Percentiles rank a stretch among this genome's conserved stretches.
These are phyloP conservation scores for Aspergillus transmontanensis DNA, from an alignment of 2,329 filamentous ascomycete species.

Conservation along the genomic window DNA sequence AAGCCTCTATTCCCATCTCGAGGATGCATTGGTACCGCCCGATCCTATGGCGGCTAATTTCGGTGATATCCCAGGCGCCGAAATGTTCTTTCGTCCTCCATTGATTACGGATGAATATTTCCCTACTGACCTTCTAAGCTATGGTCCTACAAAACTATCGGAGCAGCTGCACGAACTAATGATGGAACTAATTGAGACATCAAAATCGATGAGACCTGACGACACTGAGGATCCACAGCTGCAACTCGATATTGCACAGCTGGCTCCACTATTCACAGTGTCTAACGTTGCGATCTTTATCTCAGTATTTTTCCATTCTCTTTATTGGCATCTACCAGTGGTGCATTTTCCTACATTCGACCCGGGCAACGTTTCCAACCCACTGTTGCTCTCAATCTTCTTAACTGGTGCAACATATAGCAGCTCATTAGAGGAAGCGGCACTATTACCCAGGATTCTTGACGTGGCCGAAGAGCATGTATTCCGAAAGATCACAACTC, in stretches of 20 bases:
- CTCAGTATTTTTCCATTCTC: constrained; percentile 33
- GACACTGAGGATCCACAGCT: background rate
- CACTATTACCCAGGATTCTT: constrained; percentile 24
- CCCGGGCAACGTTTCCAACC: constrained; percentile 27
- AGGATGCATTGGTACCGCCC: constrained; percentile 28
- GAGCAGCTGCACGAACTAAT: constrained; percentile 29
- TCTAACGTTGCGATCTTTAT: constrained; percentile 32
- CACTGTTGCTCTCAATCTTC: constrained; percentile 31
- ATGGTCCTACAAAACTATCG: constrained; percentile 24
- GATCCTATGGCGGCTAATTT: constrained; percentile 20
- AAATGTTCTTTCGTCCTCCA: constrained; percentile 17
- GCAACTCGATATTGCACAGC: constrained; percentile 20
- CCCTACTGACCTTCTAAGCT: constrained; percentile 17
- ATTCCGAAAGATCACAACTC: constrained; percentile 27
- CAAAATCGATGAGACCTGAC: constrained; percentile 26
- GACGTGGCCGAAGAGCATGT: constrained; percentile 35
- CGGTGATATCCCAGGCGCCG: constrained; percentile 13
- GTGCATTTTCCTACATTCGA: constrained; percentile 36
- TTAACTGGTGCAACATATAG: constrained; percentile 31
- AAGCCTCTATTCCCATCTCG: constrained; percentile 28
- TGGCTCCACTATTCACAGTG: constrained; percentile 26
- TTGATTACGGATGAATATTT: constrained; percentile 20
- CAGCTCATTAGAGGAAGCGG: constrained; percentile 20
- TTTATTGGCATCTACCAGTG: constrained; percentile 36
- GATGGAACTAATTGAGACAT: constrained; percentile 31